These are phyloP conservation scores for Podila horticola DNA, from an alignment of 192 early-diverging fungal species.

Conservation along the genomic window DNA sequence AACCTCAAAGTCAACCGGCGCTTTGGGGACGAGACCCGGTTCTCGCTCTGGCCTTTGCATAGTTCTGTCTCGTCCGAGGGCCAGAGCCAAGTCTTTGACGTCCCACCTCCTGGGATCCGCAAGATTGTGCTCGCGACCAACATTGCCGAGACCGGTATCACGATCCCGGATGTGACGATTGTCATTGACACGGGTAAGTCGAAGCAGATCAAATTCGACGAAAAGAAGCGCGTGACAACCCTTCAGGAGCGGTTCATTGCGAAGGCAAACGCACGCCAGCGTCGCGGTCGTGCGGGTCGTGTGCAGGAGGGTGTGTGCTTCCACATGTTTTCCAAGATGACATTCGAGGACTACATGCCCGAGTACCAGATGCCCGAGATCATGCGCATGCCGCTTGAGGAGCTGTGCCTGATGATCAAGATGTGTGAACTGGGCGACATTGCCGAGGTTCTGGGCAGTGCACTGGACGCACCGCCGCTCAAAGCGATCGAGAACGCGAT, in stretches of 20 bases:
- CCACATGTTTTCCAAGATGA: slow-evolving; percentile 69
- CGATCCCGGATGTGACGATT: slow-evolving; percentile 82
- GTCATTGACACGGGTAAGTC: slow-evolving; percentile 84
- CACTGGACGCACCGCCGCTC: slow-evolving; percentile 78
- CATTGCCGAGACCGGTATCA: slow-evolving; percentile 87
- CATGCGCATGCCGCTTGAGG: slow-evolving; percentile 82
- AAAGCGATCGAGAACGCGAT: slow-evolving; percentile 69
- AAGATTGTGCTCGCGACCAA: slow-evolving; percentile 85
- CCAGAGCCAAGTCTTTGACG: slow-evolving; percentile 76
- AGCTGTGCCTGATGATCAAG: slow-evolving; percentile 81
- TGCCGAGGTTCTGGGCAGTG: slow-evolving; percentile 60
- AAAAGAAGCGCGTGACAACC: slow-evolving; percentile 65
- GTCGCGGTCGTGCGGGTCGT: slow-evolving; percentile 88
- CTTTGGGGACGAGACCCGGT: slow-evolving; percentile 62
- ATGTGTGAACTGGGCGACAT: slow-evolving; percentile 71
- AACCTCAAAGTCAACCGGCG: slow-evolving; percentile 55
- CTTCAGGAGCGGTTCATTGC: slow-evolving; percentile 75
- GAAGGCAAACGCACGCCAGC: slow-evolving; percentile 72
- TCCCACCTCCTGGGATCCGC: slow-evolving; percentile 55
- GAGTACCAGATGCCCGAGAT: slow-evolving; percentile 82
- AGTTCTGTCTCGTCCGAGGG: slow-evolving; percentile 72
- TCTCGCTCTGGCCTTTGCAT: slow-evolving; percentile 64
- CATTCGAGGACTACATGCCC: slow-evolving; percentile 67
- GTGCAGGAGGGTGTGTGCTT: slow-evolving; percentile 80
- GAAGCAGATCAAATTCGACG: slow-evolving; percentile 76